These are phyloP conservation scores for Fusarium marasasianum DNA, from an alignment of 2,329 filamentous ascomycete species.

Conservation along the genomic window DNA sequence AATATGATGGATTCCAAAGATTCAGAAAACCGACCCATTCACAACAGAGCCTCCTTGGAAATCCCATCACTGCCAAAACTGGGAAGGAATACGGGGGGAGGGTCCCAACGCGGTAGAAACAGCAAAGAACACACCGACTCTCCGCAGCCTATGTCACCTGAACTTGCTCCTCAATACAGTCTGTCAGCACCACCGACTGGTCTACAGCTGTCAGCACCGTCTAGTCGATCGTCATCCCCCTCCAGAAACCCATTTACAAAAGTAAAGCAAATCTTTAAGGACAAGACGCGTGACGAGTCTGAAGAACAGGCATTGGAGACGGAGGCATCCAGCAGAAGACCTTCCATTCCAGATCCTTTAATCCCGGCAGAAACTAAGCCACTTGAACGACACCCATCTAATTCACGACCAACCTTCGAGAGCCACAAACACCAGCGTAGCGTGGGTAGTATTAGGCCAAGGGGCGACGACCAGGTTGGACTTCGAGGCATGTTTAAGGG, in stretches of 20 bases:
- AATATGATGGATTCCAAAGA: conserved; percentile 55
- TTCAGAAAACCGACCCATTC: conserved; percentile 46
- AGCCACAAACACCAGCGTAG: conserved; percentile 60
- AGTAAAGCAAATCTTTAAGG: conserved; percentile 65
- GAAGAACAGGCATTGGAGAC: conserved; percentile 47
- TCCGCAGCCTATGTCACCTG: conserved; percentile 62
- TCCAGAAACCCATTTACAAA: conserved; percentile 66
- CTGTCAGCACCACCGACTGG: conserved; percentile 67
- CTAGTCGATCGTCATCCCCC: conserved; percentile 72
- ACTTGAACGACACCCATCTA: conserved; percentile 40
- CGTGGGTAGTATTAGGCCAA: conserved; percentile 59
- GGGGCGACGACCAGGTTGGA: conserved; percentile 46
- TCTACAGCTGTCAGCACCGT: conserved; percentile 69
- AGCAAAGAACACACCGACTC: conserved; percentile 57
- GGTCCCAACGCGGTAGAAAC: conserved; percentile 52
- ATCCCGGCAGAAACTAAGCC: conserved; percentile 47
- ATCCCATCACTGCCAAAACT: conserved; percentile 41
- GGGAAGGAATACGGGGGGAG: conserved; percentile 59
- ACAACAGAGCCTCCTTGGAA: conserved; percentile 32
- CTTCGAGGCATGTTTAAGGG: conserved; percentile 79
- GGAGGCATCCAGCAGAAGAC: conserved; percentile 44
- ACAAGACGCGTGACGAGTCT: conserved; percentile 60
- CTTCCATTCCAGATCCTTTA: conserved; percentile 42
- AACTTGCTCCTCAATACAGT: conserved; percentile 58
- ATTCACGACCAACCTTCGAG: conserved; percentile 53